Percentiles rank a stretch among this genome's conserved stretches.
These are phyloP conservation scores for Cladochytrium replicatum DNA, from an alignment of 192 early-diverging fungal species.

Conservation along the genomic window DNA sequence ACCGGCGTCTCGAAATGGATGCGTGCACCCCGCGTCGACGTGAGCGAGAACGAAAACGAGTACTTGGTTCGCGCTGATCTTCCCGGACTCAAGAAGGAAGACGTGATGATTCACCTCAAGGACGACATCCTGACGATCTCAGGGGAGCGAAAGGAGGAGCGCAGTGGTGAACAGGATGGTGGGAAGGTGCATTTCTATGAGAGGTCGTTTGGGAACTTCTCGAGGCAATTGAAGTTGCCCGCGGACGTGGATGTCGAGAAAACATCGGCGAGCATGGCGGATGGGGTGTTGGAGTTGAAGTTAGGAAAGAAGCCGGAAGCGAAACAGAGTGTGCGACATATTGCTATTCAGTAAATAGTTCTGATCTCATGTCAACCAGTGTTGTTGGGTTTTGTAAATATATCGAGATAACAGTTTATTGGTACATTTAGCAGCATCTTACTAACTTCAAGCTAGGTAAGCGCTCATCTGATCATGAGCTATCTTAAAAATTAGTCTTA, in stretches of 20 bases:
- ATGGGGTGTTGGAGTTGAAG: constrained; percentile 29
- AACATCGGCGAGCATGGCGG: constrained; percentile 29
- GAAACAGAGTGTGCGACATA: too few species aligned
- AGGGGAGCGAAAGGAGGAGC: constrained; percentile 19
- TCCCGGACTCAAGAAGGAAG: constrained; percentile 30
- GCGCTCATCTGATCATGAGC: too few species aligned
- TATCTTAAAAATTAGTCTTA: too few species aligned
- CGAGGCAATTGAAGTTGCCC: constrained; percentile 27
- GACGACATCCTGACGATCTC: constrained; percentile 27
- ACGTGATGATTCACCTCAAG: constrained; percentile 29
- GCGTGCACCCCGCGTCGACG: constrained; percentile 22
- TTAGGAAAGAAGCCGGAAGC: constrained; percentile 24
- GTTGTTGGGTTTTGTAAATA: too few species aligned
- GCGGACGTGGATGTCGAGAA: constrained; percentile 21
- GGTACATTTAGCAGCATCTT: too few species aligned
- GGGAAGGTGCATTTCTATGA: constrained; percentile 27
- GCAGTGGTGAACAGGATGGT: constrained; percentile 22
- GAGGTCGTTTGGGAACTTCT: constrained; percentile 28
- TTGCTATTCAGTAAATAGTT: too few species aligned
- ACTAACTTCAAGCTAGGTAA: too few species aligned
- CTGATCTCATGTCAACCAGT: too few species aligned
- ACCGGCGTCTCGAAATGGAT: too few species aligned
- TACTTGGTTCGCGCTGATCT: constrained; percentile 27
- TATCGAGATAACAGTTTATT: too few species aligned
- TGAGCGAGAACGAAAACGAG: constrained; percentile 15